These are phyloP conservation scores for Trichoderma arundinaceum DNA, from an alignment of 2,329 filamentous ascomycete genomes.

Conservation along the genomic window DNA sequence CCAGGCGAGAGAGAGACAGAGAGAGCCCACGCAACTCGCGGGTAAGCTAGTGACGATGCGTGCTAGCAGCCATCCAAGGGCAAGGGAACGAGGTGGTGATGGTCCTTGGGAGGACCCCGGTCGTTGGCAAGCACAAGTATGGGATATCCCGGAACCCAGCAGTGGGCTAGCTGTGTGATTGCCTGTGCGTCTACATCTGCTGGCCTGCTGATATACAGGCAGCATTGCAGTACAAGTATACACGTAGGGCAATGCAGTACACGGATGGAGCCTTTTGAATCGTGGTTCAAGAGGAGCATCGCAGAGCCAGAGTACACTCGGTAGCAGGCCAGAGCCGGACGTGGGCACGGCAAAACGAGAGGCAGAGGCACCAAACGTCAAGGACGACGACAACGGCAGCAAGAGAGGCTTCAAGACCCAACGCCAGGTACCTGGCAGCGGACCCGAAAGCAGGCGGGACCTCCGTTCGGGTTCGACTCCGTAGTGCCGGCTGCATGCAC, in stretches of 20 bases:
- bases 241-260: too few relatives aligned
- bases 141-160: neutral
- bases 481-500: conserved; percentile 29
- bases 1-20: neutral
- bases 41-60: neutral
- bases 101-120: neutral
- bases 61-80: conserved; percentile 3
- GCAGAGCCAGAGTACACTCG: too few relatives aligned
- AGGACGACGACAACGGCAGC: too few relatives aligned
- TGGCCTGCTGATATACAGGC: too few relatives aligned
- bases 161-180: neutral
- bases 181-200: conserved; percentile 6
- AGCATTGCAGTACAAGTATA: too few relatives aligned
- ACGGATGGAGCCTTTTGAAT: too few relatives aligned
- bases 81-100: neutral
- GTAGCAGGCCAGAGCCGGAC: too few relatives aligned
- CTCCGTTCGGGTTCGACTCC: conserved; percentile 28
- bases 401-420: too few relatives aligned
- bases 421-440: neutral
- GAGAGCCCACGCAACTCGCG: neutral
- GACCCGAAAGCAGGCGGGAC: neutral
- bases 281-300: too few relatives aligned
- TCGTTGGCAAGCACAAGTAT: neutral
- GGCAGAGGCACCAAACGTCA: neutral
- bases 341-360: too few relatives aligned